A percentile compares a stretch with the other conserved stretches of the same genome.
These are phyloP conservation scores for Phyllosticta citrichinensis DNA, from an alignment of 2,329 filamentous ascomycete species.

Conservation along the genomic window DNA sequence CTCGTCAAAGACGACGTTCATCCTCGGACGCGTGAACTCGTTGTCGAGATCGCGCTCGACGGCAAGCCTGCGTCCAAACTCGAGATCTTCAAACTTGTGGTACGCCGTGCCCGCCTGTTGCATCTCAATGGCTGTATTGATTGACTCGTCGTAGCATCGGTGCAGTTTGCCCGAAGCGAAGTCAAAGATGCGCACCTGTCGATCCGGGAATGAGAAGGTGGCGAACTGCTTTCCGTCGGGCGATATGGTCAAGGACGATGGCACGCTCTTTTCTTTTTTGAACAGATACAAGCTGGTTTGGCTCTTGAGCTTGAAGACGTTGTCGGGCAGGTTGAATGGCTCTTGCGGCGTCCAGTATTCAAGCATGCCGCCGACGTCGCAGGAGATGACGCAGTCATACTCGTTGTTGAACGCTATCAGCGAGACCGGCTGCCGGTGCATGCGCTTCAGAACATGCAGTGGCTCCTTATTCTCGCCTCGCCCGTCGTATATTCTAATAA, in stretches of 20 bases:
- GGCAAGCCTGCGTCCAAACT: slow-evolving; percentile 81
- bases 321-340: slow-evolving; percentile 80
- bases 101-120: slow-evolving; percentile 82
- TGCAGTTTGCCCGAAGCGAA: slow-evolving; percentile 82
- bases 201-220: slow-evolving; percentile 83
- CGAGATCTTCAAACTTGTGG: slow-evolving; percentile 75
- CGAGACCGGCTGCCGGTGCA: slow-evolving; percentile 76
- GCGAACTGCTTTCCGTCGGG: slow-evolving; percentile 79
- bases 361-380: slow-evolving; percentile 83
- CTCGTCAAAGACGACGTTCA: slow-evolving; percentile 91
- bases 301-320: slow-evolving; percentile 87
- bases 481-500: slow-evolving; percentile 80
- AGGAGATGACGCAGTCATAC: slow-evolving; percentile 84
- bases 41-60: slow-evolving; percentile 79
- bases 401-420: slow-evolving; percentile 82
- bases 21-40: slow-evolving; percentile 53
- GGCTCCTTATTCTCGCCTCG: slow-evolving; percentile 69
- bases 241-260: slow-evolving; percentile 73
- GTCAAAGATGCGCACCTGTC: slow-evolving; percentile 88
- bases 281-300: slow-evolving; percentile 93
- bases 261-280: slow-evolving; percentile 82
- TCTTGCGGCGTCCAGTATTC: slow-evolving; percentile 87
- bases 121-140: slow-evolving; percentile 84
- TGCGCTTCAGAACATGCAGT: slow-evolving; percentile 62
- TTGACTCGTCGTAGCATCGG: slow-evolving; percentile 89